Percentiles rank a stretch among this genome's conserved stretches.
Conservation (phyloP, 2,329 filamentous ascomycete genomes). For the Colletotrichum eleusines region DNA sequence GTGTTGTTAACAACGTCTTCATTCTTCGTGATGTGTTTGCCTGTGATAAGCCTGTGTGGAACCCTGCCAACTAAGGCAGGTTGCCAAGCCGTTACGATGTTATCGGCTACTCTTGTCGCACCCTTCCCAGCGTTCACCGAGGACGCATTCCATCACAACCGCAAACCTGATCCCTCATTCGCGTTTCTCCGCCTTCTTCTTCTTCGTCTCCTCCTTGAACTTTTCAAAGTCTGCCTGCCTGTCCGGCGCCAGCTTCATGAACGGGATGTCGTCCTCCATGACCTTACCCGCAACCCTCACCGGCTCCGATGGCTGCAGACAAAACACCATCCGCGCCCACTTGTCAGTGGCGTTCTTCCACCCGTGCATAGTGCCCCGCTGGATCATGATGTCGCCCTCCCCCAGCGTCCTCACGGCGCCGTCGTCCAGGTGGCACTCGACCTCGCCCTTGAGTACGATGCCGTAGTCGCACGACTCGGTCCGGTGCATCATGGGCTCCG, state of each 20-base stretch:
- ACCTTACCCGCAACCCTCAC: slow-evolving; percentile 33
- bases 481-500: slow-evolving; percentile 54
- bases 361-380: slow-evolving; percentile 59
- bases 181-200: slow-evolving; percentile 23
- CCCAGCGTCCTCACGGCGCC: slow-evolving; percentile 54
- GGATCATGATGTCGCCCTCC: slow-evolving; percentile 59
- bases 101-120: not conserved
- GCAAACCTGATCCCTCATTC: not conserved
- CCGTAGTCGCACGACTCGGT: slow-evolving; percentile 61
- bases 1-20: not conserved
- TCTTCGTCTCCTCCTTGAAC: slow-evolving; percentile 30
- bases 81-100: not conserved
- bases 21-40: not conserved
- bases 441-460: slow-evolving; percentile 58
- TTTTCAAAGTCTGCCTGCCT: slow-evolving; percentile 39
- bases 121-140: not conserved
- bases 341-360: slow-evolving; percentile 41
- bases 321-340: slow-evolving; percentile 41
- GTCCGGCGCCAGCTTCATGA: slow-evolving; percentile 32
- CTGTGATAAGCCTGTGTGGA: not conserved
- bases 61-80: not conserved
- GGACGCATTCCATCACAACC: not conserved
- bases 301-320: slow-evolving; percentile 55
- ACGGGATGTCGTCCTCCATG: slow-evolving; percentile 37
- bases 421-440: slow-evolving; percentile 59